A percentile compares a stretch with the other conserved stretches of the same genome.
Conservation (phyloP, 257 asterid species). For the Linderniella brevidens region DNA sequence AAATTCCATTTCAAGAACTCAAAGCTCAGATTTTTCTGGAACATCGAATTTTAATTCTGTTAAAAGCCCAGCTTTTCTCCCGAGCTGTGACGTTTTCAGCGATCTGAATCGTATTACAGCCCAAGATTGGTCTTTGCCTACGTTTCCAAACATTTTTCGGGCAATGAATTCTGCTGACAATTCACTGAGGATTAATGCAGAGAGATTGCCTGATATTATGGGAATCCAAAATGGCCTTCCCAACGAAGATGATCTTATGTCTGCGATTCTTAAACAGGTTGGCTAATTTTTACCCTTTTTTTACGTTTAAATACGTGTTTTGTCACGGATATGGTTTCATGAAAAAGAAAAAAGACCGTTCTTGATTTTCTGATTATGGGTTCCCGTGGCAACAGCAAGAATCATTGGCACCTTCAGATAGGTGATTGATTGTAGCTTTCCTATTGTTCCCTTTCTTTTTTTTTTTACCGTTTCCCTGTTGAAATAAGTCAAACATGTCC, state of each 20-base stretch:
- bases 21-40: conserved; percentile 20
- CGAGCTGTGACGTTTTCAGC: conserved; percentile 25
- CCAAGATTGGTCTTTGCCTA: conserved; percentile 26
- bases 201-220: conserved; percentile 27
- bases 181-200: conserved; percentile 28
- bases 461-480: too few species aligned
- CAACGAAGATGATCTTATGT: conserved; percentile 58
- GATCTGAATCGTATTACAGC: conserved; percentile 33
- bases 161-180: conserved; percentile 22
- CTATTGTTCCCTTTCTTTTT: too few species aligned
- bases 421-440: too few species aligned
- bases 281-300: conserved; percentile 1
- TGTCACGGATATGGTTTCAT: background rate
- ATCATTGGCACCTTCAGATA: conserved; percentile 35
- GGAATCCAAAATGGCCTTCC: conserved; percentile 24
- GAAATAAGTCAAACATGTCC: too few species aligned
- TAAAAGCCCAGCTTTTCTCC: conserved; percentile 21
- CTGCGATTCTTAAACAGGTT: conserved; percentile 63
- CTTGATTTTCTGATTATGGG: background rate
- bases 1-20: conserved; percentile 30
- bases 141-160: conserved; percentile 13
- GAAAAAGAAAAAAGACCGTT: background rate
- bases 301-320: background rate
- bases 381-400: conserved; percentile 32
- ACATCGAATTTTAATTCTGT: conserved; percentile 16